Evolutionary conservation across 352 stramenopile genomes (phyloP).

Genomic region (Peronospora tabacina): DNA sequence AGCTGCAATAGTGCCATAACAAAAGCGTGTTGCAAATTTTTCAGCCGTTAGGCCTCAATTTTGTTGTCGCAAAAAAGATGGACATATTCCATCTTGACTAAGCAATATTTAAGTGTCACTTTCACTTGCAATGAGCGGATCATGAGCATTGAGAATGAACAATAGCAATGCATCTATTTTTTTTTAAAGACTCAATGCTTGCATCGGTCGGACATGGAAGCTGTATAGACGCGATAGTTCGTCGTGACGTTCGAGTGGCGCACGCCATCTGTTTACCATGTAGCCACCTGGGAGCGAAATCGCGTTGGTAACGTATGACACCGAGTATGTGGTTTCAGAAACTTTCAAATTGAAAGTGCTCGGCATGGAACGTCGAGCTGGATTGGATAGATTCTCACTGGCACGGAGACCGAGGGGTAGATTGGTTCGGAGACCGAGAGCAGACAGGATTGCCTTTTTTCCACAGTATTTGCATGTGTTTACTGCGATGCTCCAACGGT

Average conservation of each 20-base stretch:
- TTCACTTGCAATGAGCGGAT: no score
- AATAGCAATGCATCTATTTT: no score
- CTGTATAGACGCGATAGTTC: conserved; percentile 27
- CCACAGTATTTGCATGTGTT: not conserved
- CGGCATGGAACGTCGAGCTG: not conserved
- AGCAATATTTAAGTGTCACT: no score
- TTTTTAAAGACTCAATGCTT: not conserved
- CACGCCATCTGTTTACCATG: conserved; percentile 18
- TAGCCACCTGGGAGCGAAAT: conserved; percentile 25
- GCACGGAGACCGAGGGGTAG: not conserved
- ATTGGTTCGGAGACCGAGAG: conserved; percentile 1
- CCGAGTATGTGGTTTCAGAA: not conserved
- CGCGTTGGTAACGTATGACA: conserved; percentile 20
- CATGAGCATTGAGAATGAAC: no score
- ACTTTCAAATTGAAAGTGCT: not conserved
- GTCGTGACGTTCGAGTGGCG: conserved; percentile 12
- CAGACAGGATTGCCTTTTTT: conserved; percentile 6
- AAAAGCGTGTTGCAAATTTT: not conserved
- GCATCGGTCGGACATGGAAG: not conserved
- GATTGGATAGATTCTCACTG: not conserved
- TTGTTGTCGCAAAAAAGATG: conserved; percentile 15
- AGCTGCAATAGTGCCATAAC: no score
- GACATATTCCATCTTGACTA: conserved; percentile 12
- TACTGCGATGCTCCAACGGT: conserved; percentile 9
- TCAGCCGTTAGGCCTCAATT: conserved; percentile 19